Evolutionary conservation across 345 rosid genomes (phyloP), one percentile per base, ranked within the genome.

Genomic region (Aquilaria sinensis): DNA sequence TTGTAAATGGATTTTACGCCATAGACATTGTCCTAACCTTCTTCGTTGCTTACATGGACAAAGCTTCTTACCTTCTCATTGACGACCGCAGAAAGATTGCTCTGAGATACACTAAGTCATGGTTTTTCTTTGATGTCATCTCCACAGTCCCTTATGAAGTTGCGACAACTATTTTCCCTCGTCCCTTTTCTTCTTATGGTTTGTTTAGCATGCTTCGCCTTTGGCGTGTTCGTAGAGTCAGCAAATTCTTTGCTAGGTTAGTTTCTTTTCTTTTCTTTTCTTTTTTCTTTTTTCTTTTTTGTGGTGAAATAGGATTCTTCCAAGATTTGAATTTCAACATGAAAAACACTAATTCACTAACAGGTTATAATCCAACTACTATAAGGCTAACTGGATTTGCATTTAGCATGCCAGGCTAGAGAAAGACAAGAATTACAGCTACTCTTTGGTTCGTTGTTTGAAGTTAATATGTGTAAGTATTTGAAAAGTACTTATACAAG

Each of bases 221-320:
- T 5, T 90, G 97, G 97, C 95, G 95, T 56, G 90, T 90, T 52
- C 81, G 92, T 14, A 79, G 96, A 75, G 96, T 79, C 63, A 77
- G 96, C 69, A 34, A 23, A 9, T 75, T 84, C 58, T 89, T 87
- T 63, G 70, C 91, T 13, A 79, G 80, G 88, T 37, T 37, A 37
- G 43, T 37, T 7, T 37, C 43, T 37, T 37, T 37, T 37, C 43
- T 23, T 23, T 23, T 79, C 56, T 51, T 31, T 49, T 23, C 1
- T 23, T 23, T 23, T 23, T 23, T 23, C n/a, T n/a, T 60, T 51
- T 31, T 49, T 23, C 1, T 23, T 23, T 23, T 23, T 23, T 23
- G 23, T 23, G 23, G 23, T 23, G 23, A 23, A 23, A 23, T 23
- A 23, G 23, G 23, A 23, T 23, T 23, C 23, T 0, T 23, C 23